Base-by-base conservation (phyloP, 2,329 filamentous ascomycete genomes). In the Clarireedia hainanense region DNA sequence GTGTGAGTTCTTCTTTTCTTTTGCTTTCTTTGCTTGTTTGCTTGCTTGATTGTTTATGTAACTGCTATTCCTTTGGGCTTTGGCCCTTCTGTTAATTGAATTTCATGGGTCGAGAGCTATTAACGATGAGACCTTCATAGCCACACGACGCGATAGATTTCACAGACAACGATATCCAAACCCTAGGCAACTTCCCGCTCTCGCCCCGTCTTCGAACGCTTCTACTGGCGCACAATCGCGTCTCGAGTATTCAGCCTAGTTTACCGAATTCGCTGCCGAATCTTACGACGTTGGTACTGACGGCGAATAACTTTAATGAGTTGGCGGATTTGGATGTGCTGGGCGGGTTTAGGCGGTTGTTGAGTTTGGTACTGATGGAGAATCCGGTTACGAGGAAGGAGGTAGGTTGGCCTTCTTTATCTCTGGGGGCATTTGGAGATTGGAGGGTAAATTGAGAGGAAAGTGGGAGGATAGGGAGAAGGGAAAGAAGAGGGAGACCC, bases 61-160 rank as follows among this genome's bases (percentile, higher is more conserved):
- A 20, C 20, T 34, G 9, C 7, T 34, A 12, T 10, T 34, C 26
- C 5, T 27, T 5, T 27, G 26, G 5, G 5, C 26, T 34, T 10
- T 34, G 20, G 20, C 20, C 20, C 20, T 20, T 20, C 20, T 20
- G 20, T 20, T 1, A 20, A 20, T 20, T 20, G 2, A 9, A 10
- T 12, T 34, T 34, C 12, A 34, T 34, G 30, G 30, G 30, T 12
- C 5, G 30, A 10, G 9, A 12, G 10, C 12, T 42, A 7, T 42
- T 20, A 46, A 23, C 26, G 42, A 10, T 23, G 5, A 43, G 6
- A 14, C 5, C 12, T 20, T 20, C n/a, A 40, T 67, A 95, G 89
- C 89, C 91, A 66, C 91, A 95, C 80, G 94, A 97, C 77, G 85
- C 89, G 63, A 95, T 99, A 78, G 94, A 99, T 76, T 86, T 99